Evolutionary conservation across 306 rosid species (phyloP).

Genomic region (Acacia acuminata): DNA sequence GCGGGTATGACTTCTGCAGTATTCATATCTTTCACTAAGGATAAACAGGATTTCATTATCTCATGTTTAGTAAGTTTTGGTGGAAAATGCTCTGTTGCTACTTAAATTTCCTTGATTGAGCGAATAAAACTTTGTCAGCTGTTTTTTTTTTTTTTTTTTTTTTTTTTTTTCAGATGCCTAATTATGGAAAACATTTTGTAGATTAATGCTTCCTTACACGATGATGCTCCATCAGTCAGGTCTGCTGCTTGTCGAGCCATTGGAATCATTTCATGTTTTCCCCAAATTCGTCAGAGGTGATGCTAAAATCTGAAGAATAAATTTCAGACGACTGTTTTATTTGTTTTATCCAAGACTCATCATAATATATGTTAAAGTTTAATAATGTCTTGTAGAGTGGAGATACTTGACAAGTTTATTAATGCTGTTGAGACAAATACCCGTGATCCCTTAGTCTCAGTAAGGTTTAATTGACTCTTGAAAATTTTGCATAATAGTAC

Average conservation of each 20-base stretch:
- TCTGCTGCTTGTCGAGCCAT: constrained; percentile 97
- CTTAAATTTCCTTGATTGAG: constrained; percentile 14
- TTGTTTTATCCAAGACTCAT: constrained; percentile 4
- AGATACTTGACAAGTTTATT: constrained; percentile 74
- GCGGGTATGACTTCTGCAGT: constrained; percentile 94
- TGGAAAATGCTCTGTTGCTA: constrained; percentile 18
- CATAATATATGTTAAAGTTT: constrained; percentile 21
- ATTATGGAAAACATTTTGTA: constrained; percentile 40
- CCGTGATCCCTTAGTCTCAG: constrained; percentile 65
- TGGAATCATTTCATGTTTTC: constrained; percentile 91
- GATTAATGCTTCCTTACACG: constrained; percentile 64
- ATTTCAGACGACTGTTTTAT: constrained; percentile 16
- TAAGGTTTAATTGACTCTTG: constrained; percentile 36
- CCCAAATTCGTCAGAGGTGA: constrained; percentile 86
- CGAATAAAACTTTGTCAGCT: constrained; percentile 19
- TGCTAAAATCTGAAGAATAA: constrained; percentile 28
- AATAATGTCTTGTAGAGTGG: constrained; percentile 65
- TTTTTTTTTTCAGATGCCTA: neutral
- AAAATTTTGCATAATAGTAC: neutral
- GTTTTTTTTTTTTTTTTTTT: no score
- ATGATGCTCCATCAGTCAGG: constrained; percentile 77
- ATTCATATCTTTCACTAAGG: constrained; percentile 61
- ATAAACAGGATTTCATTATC: constrained; percentile 66
- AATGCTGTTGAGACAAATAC: constrained; percentile 82
- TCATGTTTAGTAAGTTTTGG: constrained; percentile 65